Evolutionary conservation across 2,329 filamentous ascomycete species (phyloP), one percentile per base, ranked within the genome.

Genomic region (Cladosporium austrohemisphaericum): DNA sequence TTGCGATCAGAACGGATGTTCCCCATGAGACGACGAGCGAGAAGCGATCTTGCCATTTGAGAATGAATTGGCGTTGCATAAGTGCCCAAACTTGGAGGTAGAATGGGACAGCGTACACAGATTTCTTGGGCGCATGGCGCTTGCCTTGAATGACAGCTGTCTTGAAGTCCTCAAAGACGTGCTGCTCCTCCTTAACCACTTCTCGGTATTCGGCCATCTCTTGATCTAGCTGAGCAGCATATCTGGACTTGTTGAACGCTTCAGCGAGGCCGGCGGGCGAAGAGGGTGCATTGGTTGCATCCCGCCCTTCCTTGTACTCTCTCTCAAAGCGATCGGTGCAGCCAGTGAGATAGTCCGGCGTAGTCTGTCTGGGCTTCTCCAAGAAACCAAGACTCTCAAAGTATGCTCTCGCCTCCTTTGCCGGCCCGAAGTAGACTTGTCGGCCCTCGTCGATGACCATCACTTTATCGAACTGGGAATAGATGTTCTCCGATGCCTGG

Each of bases 1-100:
- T 83, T 11, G 85, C 88, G 57, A 92, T 83, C 57, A 88, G 72
- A 57, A 91, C 83, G 6, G 77, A 79, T 0, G 80, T 83, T 32
- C 77, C 67, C 86, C 86, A 93, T 1, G 84, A 84, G 23, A 93
- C 80, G 11, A 76, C 71, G 5, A 94, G 75, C n/a, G 83, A 82
- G 61, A 91, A 85, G 51, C 84, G 85, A 65, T 95, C 88, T 66
- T 94, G 88, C 73, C 88, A 84, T 71, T 93, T 93, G 60, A 94
- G 83, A 44, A 85, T 75, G 65, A 90, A 93, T 65, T 94, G 88
- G 4, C 89, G 81, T 66, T 88, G 85, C 78, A 91, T 86, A 54
- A 93, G 70, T 1, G 86, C 86, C 84, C 84, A 91, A 18, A 93
- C 77, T 65, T 95, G 90, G 1, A 88, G 73, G 55, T 90, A 81